These are phyloP conservation scores for Massariosphaeria phaeospora DNA, from an alignment of 495 filamentous ascomycete genomes.

Conservation along the genomic window DNA sequence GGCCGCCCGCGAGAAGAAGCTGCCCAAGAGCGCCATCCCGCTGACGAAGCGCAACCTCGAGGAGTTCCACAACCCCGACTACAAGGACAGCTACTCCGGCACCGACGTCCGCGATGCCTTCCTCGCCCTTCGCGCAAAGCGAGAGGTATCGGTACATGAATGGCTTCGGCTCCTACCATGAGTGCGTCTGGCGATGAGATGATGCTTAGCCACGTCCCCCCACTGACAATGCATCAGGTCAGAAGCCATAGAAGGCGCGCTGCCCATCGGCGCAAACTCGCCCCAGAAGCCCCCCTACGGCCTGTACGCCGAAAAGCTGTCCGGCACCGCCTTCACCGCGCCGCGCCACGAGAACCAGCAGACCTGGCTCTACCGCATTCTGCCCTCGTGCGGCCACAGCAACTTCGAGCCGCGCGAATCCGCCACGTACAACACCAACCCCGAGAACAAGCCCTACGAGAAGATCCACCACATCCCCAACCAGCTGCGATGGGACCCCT, in stretches of 20 bases:
- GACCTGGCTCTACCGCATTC: conserved; percentile 89
- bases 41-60: conserved; percentile 35
- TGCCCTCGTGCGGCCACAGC: conserved; percentile 76
- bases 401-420: conserved; percentile 59
- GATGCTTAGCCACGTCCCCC: no score
- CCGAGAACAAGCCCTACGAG: conserved; percentile 42
- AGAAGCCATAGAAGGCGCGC: conserved; percentile 54
- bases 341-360: conserved; percentile 85
- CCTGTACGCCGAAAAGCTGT: conserved; percentile 89
- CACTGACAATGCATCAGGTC: conserved; percentile 33
- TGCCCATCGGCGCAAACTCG: conserved; percentile 71
- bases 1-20: conserved; percentile 12
- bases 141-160: conserved; percentile 57
- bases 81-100: no score
- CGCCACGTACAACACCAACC: conserved; percentile 51
- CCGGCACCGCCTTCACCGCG: conserved; percentile 88
- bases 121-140: conserved; percentile 50
- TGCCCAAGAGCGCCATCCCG: conserved; percentile 21
- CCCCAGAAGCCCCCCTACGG: conserved; percentile 82
- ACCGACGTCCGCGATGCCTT: conserved; percentile 48
- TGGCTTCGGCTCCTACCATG: conserved; percentile 57
- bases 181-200: no score
- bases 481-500: conserved; percentile 88
- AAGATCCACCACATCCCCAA: conserved; percentile 69
- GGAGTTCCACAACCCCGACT: conserved; percentile 36